Percentiles rank a stretch among this genome's conserved stretches.
Evolutionary conservation across 2,329 filamentous ascomycete genomes (phyloP).

Genomic region (Pleoardoris graminearum): DNA sequence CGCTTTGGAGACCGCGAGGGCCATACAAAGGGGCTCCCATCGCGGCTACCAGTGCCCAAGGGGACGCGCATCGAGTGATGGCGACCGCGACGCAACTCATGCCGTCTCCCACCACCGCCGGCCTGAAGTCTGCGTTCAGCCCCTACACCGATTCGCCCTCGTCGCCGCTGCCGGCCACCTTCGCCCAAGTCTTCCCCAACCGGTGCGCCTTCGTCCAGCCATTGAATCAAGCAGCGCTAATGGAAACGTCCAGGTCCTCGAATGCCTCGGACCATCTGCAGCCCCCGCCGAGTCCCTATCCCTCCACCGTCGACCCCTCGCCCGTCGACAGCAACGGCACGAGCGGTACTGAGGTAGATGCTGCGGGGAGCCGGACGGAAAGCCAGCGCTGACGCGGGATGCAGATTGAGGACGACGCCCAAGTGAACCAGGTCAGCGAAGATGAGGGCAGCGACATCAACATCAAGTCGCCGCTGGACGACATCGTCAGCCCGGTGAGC

Average conservation of each 20-base stretch:
- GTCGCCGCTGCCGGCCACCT: conserved; percentile 54
- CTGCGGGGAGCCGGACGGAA: not conserved
- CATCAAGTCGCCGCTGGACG: conserved; percentile 45
- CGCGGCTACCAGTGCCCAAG: conserved; percentile 20
- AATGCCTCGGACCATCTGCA: conserved; percentile 51
- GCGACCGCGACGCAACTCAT: conserved; percentile 50
- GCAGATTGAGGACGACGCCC: conserved; percentile 74
- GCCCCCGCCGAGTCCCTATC: conserved; percentile 57
- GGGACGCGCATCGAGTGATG: conserved; percentile 36
- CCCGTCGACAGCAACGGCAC: conserved; percentile 86
- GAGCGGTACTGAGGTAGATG: conserved; percentile 67
- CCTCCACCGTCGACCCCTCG: conserved; percentile 73
- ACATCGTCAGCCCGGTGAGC: conserved; percentile 41
- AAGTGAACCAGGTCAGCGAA: conserved; percentile 56
- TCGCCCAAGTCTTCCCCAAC: conserved; percentile 47
- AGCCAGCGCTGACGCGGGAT: conserved; percentile 27
- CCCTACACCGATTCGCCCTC: conserved; percentile 57
- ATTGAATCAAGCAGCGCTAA: conserved; percentile 24
- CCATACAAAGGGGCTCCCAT: conserved; percentile 12
- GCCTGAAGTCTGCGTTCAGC: conserved; percentile 52
- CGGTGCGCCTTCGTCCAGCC: conserved; percentile 39
- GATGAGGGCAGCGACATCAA: conserved; percentile 46
- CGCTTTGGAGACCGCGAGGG: conserved; percentile 13
- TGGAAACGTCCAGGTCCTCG: conserved; percentile 48
- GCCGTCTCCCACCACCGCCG: conserved; percentile 45